Conservation (phyloP, 2,329 filamentous ascomycete species). For the Cordyceps militaris region DNA sequence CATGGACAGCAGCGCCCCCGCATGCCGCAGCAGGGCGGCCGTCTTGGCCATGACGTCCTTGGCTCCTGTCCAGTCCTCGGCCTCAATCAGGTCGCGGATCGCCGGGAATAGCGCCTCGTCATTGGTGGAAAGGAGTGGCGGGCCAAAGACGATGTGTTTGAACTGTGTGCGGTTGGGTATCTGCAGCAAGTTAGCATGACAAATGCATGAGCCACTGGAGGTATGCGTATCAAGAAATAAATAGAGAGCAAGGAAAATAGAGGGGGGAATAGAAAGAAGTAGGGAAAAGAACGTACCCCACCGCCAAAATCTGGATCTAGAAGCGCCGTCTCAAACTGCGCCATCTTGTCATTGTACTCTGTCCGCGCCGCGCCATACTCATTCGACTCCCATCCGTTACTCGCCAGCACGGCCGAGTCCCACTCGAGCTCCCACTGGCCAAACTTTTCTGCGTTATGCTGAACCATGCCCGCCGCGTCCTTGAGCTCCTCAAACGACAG, state of each 20-base stretch:
- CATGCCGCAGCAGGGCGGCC: conserved; percentile 52
- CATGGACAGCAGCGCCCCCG: conserved; percentile 29
- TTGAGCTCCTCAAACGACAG: conserved; percentile 28
- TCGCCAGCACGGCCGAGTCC: conserved; percentile 63
- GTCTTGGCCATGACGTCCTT: conserved; percentile 60
- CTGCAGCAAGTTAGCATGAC: conserved; percentile 34
- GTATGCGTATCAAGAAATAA: no score
- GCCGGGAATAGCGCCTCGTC: conserved; percentile 65
- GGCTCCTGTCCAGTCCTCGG: conserved; percentile 57
- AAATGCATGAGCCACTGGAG: not conserved
- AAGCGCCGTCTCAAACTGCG: conserved; percentile 73
- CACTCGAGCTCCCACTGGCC: conserved; percentile 70
- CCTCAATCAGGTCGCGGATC: conserved; percentile 63
- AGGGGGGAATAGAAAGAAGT: not conserved
- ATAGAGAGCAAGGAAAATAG: no score
- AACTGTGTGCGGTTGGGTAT: conserved; percentile 84
- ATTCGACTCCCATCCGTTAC: conserved; percentile 69
- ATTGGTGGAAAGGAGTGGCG: conserved; percentile 66
- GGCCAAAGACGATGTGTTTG: conserved; percentile 87
- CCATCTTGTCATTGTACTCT: conserved; percentile 72
- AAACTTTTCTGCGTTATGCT: conserved; percentile 48
- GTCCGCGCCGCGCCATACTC: conserved; percentile 60
- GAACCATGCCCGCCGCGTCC: conserved; percentile 56
- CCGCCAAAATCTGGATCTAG: conserved; percentile 66
- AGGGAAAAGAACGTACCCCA: conserved; percentile 56